Conservation (phyloP, 495 filamentous ascomycete species). For the Penicillium arizonense region DNA sequence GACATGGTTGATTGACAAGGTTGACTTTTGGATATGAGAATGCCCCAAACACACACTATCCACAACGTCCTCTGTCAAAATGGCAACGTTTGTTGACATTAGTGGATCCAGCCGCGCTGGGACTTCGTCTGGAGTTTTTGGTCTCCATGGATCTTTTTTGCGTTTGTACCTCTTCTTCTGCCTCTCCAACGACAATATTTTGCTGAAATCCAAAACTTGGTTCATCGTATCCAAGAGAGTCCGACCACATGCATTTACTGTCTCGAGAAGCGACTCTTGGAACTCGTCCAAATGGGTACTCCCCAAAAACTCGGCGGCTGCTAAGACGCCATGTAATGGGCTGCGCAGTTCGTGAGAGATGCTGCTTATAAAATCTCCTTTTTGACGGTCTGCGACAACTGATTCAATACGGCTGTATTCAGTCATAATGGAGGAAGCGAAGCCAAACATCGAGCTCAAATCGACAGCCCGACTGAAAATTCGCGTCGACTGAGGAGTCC, state of each 20-base stretch:
- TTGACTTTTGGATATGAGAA: background rate
- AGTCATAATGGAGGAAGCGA: slow-evolving; percentile 65
- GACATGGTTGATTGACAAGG: background rate
- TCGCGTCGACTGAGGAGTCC: slow-evolving; percentile 38
- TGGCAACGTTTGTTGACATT: slow-evolving; percentile 8
- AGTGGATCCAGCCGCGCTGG: slow-evolving; percentile 3
- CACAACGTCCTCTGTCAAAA: slow-evolving; percentile 14
- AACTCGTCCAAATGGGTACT: slow-evolving; percentile 4
- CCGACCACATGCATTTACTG: slow-evolving; percentile 62
- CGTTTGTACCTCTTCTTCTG: slow-evolving; percentile 3
- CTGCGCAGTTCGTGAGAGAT: slow-evolving; percentile 73
- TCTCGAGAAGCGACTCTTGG: slow-evolving; percentile 57
- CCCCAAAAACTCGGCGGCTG: slow-evolving; percentile 56
- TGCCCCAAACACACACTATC: slow-evolving; percentile 16
- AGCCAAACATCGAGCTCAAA: slow-evolving; percentile 54
- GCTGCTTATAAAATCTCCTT: slow-evolving; percentile 69
- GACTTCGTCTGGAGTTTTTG: background rate
- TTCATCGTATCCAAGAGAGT: slow-evolving; percentile 58
- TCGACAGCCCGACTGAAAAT: slow-evolving; percentile 45
- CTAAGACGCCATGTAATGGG: slow-evolving; percentile 67
- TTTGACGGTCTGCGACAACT: slow-evolving; percentile 43
- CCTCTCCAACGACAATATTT: slow-evolving; percentile 15
- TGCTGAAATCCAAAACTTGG: slow-evolving; percentile 22
- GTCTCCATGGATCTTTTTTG: slow-evolving; percentile 5
- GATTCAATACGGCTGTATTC: slow-evolving; percentile 57